Evolutionary conservation across 768 basidiomycete genomes (phyloP).

Genomic region (Gelatoporia subvermispora): DNA sequence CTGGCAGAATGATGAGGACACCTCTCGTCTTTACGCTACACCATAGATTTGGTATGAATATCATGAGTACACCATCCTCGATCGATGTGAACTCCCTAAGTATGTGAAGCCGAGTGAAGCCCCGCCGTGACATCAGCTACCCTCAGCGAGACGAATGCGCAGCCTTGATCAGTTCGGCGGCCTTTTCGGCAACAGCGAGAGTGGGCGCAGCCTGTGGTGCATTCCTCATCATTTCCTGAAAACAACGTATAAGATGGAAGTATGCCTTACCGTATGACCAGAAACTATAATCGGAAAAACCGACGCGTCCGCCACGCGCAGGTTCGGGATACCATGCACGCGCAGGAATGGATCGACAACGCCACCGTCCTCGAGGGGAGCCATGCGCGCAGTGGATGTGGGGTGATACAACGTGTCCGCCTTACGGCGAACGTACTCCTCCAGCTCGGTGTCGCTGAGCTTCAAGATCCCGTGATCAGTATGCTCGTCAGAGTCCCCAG

Average conservation of each 20-base stretch:
- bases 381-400: conserved; percentile 37
- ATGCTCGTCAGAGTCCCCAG: conserved; percentile 18
- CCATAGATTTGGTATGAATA: too few species aligned
- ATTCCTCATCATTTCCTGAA: neutral
- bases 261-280: conserved; percentile 39
- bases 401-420: conserved; percentile 42
- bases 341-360: conserved; percentile 39
- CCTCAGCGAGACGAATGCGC: neutral
- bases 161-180: conserved; percentile 25
- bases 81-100: too few species aligned
- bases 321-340: conserved; percentile 38
- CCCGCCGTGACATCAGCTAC: too few species aligned
- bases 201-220: conserved; percentile 18
- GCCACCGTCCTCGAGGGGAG: conserved; percentile 29
- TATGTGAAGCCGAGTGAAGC: neutral
- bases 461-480: conserved; percentile 34
- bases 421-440: conserved; percentile 27
- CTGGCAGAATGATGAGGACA: too few species aligned
- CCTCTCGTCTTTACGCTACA: too few species aligned
- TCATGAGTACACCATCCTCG: too few species aligned
- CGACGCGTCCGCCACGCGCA: conserved; percentile 44
- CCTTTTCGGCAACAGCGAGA: conserved; percentile 27
- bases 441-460: conserved; percentile 31
- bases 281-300: conserved; percentile 39
- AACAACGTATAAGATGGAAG: neutral